Conservation (phyloP, 2,329 filamentous ascomycete genomes). For the Furcasterigmium furcatum region DNA sequence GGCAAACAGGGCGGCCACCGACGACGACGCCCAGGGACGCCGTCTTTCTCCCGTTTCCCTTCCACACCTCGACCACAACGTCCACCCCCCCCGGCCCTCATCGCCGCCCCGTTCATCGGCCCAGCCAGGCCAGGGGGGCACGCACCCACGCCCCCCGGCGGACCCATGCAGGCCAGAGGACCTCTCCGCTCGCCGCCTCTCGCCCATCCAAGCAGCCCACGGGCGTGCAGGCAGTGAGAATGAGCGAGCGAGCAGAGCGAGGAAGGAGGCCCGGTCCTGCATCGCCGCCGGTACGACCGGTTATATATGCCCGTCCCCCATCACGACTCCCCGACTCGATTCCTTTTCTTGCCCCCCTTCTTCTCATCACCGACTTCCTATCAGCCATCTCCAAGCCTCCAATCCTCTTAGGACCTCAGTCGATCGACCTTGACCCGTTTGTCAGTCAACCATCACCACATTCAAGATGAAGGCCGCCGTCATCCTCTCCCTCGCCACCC, state of each 20-base stretch:
- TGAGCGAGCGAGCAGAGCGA: not conserved
- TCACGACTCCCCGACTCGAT: conserved; percentile 7
- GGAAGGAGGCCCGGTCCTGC: conserved; percentile 3
- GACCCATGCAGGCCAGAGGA: not conserved
- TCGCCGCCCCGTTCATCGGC: conserved; percentile 1
- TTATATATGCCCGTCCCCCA: conserved; percentile 12
- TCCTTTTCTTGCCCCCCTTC: conserved; percentile 1
- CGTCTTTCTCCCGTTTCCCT: not conserved
- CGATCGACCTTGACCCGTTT: conserved; percentile 10
- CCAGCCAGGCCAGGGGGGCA: not conserved
- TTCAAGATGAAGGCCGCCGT: conserved; percentile 38
- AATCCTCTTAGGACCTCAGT: conserved; percentile 12
- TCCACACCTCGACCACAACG: not conserved
- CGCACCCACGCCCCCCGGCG: not conserved
- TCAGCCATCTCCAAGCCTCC: conserved; percentile 12
- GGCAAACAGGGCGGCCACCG: conserved; percentile 6
- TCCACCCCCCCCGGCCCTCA: not conserved
- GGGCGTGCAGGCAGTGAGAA: not conserved
- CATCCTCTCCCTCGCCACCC: conserved; percentile 31
- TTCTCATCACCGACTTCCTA: conserved; percentile 15
- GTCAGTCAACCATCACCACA: conserved; percentile 4
- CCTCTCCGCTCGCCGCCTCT: conserved; percentile 2
- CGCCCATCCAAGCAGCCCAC: conserved; percentile 4
- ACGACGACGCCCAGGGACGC: not conserved
- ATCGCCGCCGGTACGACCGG: conserved; percentile 1